Base-by-base conservation (phyloP, 805 yeast genomes). In the Millerozyma miso region DNA sequence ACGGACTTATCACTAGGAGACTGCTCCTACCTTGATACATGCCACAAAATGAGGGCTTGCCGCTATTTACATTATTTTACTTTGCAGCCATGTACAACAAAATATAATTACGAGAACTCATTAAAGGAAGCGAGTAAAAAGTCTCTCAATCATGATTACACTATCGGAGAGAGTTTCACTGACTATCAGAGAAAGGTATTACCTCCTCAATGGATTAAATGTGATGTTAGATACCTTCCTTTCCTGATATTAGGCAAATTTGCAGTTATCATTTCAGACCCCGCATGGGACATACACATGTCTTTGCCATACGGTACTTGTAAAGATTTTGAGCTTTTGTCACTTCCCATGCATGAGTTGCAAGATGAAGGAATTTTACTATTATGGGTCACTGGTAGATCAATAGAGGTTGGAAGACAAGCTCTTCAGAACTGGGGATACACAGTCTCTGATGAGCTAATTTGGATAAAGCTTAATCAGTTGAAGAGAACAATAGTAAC, bases 251-350 rank as follows among this genome's bases (percentile, higher is more conserved):
- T 90, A 43, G 97, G 97, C 2, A 81, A 84, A 63, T 86, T 86
- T 65, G 89, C 76, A 33, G 88, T 83, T 2, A 80, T 90, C 10
- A 78, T 91, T 42, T 91, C 96, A 0, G 98, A 90, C 60, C 97
- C 97, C 3, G 93, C 97, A 5, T 90, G 98, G 98, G 90, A 88
- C 50, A 90, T 90, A 49, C 97, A 90, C 64, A 89, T 87, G 90
- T 84, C 85, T 42, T 61, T 79, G 45, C 88, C 88, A 3, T 82
- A 84, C 59, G 86, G 88, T 10, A 80, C 88, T 1, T 81, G 88
- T 58, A 83, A 84, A 44, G 95, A 87, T 57, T 74, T 79, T 2
- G 96, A 88, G 51, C 67, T 90, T 31, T 62, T 83, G 39, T 70
- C 78, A 8, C 67, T 90, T 18, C 83, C 87, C 19, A 73, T 90